Base-by-base conservation (phyloP, 106 monocot species). In the Ottelia alismoides region DNA sequence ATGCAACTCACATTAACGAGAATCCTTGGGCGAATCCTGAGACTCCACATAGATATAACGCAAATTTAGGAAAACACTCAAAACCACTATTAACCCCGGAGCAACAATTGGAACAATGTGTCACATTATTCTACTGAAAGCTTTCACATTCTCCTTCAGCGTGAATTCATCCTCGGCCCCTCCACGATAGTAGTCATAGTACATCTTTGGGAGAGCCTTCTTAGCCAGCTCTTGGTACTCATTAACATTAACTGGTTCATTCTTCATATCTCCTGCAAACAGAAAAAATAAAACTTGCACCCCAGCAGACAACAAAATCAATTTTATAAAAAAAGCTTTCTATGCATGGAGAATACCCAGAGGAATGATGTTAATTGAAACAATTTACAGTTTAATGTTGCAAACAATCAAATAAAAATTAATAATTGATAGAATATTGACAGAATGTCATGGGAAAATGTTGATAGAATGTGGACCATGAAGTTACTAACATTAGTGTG, bases 161-260 rank as follows among this genome's bases (percentile, higher is more conserved):
- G 91, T 78, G 47, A 73, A 70, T 51, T 82, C 61, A 67, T 85
- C 91, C 27, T 85, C 91, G 26, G 91, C 91, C 65, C 91, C 91
- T 35, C 85, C 81, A 27, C 61, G 67, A 49, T 70, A 71, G 68
- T 28, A 92, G 57, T 92, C 91, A 62, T 75, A 92, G 54, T 64
- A 45, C 85, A 78, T 85, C 58, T 92, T 92, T n/a, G 81, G 91
- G 30, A 92, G 72, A 28, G 47, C 48, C 56, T 65, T 43, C 56
- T 58, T 81, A 4, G 91, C 91, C 7, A 76, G 56, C 62, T 92
- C 78, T 73, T 92, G 52, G 43, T 76, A 85, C 62, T 81, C 85
- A 1, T 46, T 63, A 54, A 85, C 28, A 63, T 81, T 92, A 31
- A 84, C 78, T 22, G 78, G 85, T 18, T 64, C 55, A 52, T 21